Evolutionary conservation across 768 basidiomycete genomes (phyloP).

Genomic region (Ramaria sp.): DNA sequence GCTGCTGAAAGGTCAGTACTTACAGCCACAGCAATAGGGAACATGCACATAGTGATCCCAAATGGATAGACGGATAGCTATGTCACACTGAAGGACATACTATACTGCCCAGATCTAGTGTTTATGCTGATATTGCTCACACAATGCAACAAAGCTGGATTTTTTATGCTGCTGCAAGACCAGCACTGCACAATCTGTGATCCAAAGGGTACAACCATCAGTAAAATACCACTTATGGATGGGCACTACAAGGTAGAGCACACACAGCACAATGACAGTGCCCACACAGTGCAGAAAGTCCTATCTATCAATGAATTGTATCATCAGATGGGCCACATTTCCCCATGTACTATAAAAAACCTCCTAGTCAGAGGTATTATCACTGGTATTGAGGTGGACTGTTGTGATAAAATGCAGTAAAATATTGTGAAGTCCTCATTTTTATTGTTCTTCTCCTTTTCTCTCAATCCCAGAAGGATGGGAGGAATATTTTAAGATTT

Average conservation of each 20-base stretch:
- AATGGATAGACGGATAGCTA: conserved; percentile 8
- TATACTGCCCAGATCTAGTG: conserved; percentile 15
- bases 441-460: too few relatives aligned
- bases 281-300: too few relatives aligned
- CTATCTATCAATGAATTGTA: conserved; percentile 15
- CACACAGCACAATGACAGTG: conserved; percentile 9
- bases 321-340: conserved; percentile 7
- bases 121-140: too few relatives aligned
- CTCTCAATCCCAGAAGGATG: too few relatives aligned
- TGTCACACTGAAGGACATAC: conserved; percentile 12
- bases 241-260: conserved; percentile 17
- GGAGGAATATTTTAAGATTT: too few relatives aligned
- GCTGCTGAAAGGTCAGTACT: conserved; percentile 20
- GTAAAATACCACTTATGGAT: conserved; percentile 8
- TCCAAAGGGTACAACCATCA: conserved; percentile 11
- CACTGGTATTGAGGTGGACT: not conserved
- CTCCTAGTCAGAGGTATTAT: not conserved
- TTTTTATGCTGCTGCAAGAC: conserved; percentile 9
- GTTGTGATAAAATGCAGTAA: too few relatives aligned
- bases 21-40: conserved; percentile 22
- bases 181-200: conserved; percentile 10
- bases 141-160: conserved; percentile 8
- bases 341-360: not conserved
- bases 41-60: conserved; percentile 17
- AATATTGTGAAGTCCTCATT: too few relatives aligned